Conservation (phyloP, 495 filamentous ascomycete genomes). For the Bombardia bombarda region DNA sequence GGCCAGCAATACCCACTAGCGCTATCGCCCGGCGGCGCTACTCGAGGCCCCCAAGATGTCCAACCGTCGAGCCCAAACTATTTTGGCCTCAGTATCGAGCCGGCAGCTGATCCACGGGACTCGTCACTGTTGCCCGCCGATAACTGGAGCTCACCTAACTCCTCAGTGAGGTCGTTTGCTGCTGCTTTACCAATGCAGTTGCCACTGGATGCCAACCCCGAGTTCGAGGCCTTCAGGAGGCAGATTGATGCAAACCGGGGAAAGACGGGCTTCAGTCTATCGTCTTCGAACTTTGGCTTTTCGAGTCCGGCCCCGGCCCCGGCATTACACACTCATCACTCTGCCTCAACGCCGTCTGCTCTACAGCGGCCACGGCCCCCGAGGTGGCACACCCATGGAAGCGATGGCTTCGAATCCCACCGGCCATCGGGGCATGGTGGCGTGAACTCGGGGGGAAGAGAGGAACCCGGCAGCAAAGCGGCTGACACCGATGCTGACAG, state of each 20-base stretch:
- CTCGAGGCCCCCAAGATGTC: constrained; percentile 21
- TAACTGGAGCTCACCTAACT: constrained; percentile 64
- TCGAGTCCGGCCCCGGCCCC: too few species aligned
- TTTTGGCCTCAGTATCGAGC: constrained; percentile 66
- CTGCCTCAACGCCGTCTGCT: constrained; percentile 22
- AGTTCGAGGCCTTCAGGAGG: constrained; percentile 67
- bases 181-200: constrained; percentile 61
- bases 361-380: constrained; percentile 28
- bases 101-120: constrained; percentile 47
- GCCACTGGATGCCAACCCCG: constrained; percentile 61
- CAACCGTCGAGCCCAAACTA: constrained; percentile 66
- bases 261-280: constrained; percentile 40
- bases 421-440: constrained; percentile 10
- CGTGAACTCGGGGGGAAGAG: constrained; percentile 5
- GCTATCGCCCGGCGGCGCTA: constrained; percentile 26
- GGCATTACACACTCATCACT: constrained; percentile 8
- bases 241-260: constrained; percentile 56
- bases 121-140: constrained; percentile 52
- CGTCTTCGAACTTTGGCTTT: constrained; percentile 34
- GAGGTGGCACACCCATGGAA: constrained; percentile 32
- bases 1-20: constrained; percentile 34
- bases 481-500: constrained; percentile 26
- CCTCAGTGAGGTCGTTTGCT: constrained; percentile 59
- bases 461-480: neutral
- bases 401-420: constrained; percentile 24